phyloP scores from a whole-genome alignment of 2,329 filamentous ascomycete species.

The Colletotrichum paranaense region DNA sequence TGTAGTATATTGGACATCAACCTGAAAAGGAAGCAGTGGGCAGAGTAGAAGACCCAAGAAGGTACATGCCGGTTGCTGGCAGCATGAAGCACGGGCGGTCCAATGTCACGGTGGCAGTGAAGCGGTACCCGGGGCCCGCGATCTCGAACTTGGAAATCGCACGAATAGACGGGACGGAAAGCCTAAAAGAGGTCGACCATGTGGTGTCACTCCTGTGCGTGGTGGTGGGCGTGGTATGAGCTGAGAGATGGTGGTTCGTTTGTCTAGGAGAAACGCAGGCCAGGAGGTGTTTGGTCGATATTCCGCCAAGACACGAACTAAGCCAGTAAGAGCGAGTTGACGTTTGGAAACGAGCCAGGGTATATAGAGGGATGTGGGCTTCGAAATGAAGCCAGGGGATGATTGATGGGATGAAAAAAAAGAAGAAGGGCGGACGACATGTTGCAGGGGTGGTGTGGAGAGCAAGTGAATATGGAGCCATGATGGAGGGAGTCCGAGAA shows the following conservation, averaged over 20 bases:
- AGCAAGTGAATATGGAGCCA: not conserved
- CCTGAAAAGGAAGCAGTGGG: not conserved
- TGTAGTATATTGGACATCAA: not conserved
- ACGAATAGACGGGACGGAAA: slow-evolving; percentile 17
- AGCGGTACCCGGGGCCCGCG: not conserved
- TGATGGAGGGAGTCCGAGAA: not conserved
- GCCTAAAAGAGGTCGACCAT: not conserved
- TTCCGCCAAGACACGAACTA: not conserved
- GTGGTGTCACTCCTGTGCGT: too few species aligned
- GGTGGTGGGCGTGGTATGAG: not conserved
- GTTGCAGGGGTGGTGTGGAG: not conserved
- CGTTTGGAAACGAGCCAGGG: slow-evolving; percentile 22
- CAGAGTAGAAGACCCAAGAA: not conserved
- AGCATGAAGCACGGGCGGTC: not conserved
- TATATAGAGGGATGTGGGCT: not conserved
- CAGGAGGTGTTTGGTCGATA: slow-evolving; percentile 16
- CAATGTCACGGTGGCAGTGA: not conserved
- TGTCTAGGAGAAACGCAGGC: slow-evolving; percentile 26
- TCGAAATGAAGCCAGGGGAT: slow-evolving; percentile 30
- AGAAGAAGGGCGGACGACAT: not conserved
- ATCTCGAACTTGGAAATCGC: slow-evolving; percentile 7
- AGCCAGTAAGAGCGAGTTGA: slow-evolving; percentile 16
- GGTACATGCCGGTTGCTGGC: not conserved
- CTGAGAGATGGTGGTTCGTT: slow-evolving; percentile 15
- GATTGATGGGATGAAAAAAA: slow-evolving; percentile 4